Evolutionary conservation across 768 basidiomycete species (phyloP), one percentile per base, ranked within the genome.

Genomic region (Omphalotus guepiniiformis): DNA sequence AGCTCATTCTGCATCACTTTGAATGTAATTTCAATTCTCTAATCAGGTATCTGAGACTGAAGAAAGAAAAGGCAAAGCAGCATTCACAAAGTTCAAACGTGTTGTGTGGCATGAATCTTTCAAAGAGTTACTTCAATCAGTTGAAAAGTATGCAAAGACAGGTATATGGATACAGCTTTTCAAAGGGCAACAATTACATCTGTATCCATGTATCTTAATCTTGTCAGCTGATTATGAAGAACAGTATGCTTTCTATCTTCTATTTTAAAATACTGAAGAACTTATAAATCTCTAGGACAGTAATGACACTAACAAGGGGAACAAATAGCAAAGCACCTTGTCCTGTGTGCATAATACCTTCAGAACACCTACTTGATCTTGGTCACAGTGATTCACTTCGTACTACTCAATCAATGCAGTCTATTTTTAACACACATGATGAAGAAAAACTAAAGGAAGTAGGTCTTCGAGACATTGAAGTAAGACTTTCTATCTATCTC

Each of bases 21-120:
- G 6, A 32, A 11, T 32, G 42, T 13, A 16, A 44, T 13, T 16
- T 32, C 12, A 6, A 28, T 44, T 13, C 11, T 21, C 22, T 47
- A 3, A 41, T n/a, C n/a, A 72, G 65, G 55, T 66, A 27, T 50
- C 60, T 18, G 68, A 73, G 21, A 63, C 68, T 44, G 39, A 57
- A 0, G 38, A 50, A 0, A 60, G 69, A 48, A 50, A 55, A 19
- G 60, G 61, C 0, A 71, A 69, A 43, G 51, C 55, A 4, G 47
- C 36, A 0, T 72, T 55, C 42, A 59, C 61, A 0, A 63, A 58
- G 2, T 58, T 67, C 48, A 72, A 74, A 32, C 54, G 47, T 1
- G 56, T 58, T 0, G 55, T 73, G 2, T 74, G 71, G 69, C 73
- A 75, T 37, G 36, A 59, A n/a, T 51, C 63, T 0, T 67, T 74